Evolutionary conservation across 305 asterid genomes (phyloP).

Genomic region (Ilex paraguariensis): DNA sequence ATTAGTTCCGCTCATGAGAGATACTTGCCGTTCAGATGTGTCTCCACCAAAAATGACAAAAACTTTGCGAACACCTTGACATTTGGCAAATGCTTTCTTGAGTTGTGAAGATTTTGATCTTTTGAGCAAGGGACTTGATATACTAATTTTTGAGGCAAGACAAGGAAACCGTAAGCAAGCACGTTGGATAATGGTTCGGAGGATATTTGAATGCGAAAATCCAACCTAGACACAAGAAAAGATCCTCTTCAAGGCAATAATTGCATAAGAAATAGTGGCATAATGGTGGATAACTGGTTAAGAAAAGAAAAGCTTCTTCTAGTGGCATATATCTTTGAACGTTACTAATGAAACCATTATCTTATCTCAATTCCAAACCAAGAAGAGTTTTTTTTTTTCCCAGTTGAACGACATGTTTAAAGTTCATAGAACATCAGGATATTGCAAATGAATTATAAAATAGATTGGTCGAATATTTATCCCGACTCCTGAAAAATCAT

Average conservation of each 20-base stretch:
- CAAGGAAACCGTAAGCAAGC: slow-evolving; percentile 83
- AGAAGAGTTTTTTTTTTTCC: too few relatives aligned
- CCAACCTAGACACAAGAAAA: slow-evolving; percentile 57
- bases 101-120: slow-evolving; percentile 30
- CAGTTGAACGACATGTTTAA: neutral
- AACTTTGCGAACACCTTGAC: slow-evolving; percentile 38
- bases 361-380: neutral
- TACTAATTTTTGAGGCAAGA: slow-evolving; percentile 34
- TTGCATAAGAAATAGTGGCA: neutral
- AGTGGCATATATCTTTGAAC: neutral
- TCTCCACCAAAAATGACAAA: slow-evolving; percentile 88
- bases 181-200: slow-evolving; percentile 68
- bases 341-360: neutral
- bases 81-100: slow-evolving; percentile 23
- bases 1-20: slow-evolving; percentile 96
- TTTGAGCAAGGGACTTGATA: slow-evolving; percentile 38
- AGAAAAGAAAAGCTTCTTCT: neutral
- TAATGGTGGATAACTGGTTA: too few relatives aligned
- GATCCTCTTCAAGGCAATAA: neutral
- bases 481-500: neutral
- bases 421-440: neutral
- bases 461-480: neutral
- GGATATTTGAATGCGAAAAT: slow-evolving; percentile 86
- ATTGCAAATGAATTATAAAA: neutral
- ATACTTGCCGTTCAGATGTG: slow-evolving; percentile 93